These are phyloP conservation scores for Botrytis galanthina DNA, from an alignment of 2,329 filamentous ascomycete genomes.

Conservation along the genomic window DNA sequence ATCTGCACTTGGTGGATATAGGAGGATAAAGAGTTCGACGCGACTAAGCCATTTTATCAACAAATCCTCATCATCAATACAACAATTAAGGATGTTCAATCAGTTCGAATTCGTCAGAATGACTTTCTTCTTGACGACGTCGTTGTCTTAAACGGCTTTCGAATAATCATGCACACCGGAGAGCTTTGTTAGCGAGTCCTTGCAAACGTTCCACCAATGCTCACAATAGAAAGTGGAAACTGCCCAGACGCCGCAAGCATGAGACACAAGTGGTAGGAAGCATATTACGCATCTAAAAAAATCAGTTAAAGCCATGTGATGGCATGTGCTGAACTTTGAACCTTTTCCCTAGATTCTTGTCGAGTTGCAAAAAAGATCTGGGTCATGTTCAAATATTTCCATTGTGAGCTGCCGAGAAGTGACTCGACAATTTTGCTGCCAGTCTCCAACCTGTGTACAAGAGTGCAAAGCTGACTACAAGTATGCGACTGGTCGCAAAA, in stretches of 20 bases:
- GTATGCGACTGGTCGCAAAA: too few species aligned
- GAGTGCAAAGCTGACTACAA: too few species aligned
- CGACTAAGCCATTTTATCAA: slow-evolving; percentile 24
- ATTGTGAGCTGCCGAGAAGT: neutral
- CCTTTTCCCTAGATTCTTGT: neutral
- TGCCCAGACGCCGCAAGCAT: neutral
- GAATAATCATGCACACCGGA: neutral
- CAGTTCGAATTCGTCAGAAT: slow-evolving; percentile 21
- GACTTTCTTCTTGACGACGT: neutral
- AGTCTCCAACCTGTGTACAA: too few species aligned
- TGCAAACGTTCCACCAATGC: neutral
- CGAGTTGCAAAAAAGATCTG: neutral
- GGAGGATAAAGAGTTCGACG: slow-evolving; percentile 24
- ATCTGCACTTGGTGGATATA: neutral
- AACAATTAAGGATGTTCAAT: slow-evolving; percentile 25
- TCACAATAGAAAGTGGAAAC: neutral
- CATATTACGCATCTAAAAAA: neutral
- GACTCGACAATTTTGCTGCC: neutral
- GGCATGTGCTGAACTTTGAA: neutral
- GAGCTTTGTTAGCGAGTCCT: neutral
- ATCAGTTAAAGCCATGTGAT: neutral
- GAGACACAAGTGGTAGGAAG: neutral
- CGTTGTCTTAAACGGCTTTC: slow-evolving; percentile 9
- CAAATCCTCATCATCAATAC: slow-evolving; percentile 28
- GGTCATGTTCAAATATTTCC: too few species aligned